These are phyloP conservation scores for Solioccasus polychromus DNA, from an alignment of 768 basidiomycete species.

Conservation along the genomic window DNA sequence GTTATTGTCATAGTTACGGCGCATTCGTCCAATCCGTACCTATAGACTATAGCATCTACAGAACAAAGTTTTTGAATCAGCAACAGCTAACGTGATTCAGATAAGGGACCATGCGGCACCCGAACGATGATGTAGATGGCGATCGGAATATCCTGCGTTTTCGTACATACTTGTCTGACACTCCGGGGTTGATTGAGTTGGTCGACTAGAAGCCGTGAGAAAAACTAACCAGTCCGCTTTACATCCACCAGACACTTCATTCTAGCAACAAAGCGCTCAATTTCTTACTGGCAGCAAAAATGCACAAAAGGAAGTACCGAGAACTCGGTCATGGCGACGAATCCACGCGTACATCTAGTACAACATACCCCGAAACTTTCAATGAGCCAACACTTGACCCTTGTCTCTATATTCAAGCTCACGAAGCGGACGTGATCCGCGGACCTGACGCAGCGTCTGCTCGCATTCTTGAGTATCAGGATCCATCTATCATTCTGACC, in stretches of 20 bases:
- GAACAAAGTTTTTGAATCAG: background rate
- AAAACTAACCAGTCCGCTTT: too few relatives aligned
- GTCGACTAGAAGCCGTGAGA: too few relatives aligned
- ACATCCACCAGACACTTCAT: too few relatives aligned
- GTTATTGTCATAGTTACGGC: too few relatives aligned
- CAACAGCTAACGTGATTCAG: background rate
- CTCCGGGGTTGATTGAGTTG: too few relatives aligned
- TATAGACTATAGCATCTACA: too few relatives aligned
- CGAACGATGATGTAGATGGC: too few relatives aligned
- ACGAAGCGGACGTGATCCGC: slow-evolving; percentile 72
- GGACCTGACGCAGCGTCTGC: slow-evolving; percentile 44
- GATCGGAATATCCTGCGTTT: too few relatives aligned
- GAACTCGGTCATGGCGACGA: slow-evolving; percentile 9
- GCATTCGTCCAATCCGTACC: too few relatives aligned
- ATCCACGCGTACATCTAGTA: background rate
- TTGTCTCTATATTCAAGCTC: slow-evolving; percentile 57
- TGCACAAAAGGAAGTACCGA: slow-evolving; percentile 29
- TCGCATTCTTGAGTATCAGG: slow-evolving; percentile 32
- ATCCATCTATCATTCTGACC: background rate
- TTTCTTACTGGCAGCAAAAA: too few relatives aligned
- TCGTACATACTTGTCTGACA: too few relatives aligned
- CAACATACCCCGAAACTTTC: background rate
- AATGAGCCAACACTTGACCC: slow-evolving; percentile 19
- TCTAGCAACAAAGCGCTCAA: too few relatives aligned
- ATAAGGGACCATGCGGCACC: background rate